phyloP scores from a whole-genome alignment of 805 yeast species.

The Huiozyma naganishii region DNA sequence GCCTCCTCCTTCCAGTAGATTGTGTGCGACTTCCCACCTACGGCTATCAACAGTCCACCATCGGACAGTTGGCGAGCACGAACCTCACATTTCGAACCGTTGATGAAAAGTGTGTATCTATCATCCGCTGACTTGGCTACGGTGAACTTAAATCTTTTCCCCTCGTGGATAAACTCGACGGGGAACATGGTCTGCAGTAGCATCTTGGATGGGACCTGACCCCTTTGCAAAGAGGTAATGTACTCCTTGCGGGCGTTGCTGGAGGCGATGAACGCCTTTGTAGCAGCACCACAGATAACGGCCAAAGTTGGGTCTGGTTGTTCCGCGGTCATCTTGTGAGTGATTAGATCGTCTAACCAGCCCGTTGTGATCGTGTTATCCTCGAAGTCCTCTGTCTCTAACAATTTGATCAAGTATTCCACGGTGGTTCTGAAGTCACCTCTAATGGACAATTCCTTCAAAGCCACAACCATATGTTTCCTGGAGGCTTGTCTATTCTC shows the following conservation, averaged over 20 bases:
- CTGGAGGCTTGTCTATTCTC: conserved; percentile 97
- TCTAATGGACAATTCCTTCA: conserved; percentile 90
- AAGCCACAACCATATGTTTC: conserved; percentile 97
- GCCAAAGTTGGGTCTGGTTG: conserved; percentile 90
- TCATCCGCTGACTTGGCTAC: conserved; percentile 88
- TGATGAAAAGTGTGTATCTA: conserved; percentile 77
- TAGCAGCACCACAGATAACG: conserved; percentile 93
- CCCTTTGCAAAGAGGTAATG: conserved; percentile 73
- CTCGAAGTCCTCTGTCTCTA: conserved; percentile 95
- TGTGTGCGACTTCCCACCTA: conserved; percentile 89
- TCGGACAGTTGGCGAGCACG: conserved; percentile 85
- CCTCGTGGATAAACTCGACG: conserved; percentile 92
- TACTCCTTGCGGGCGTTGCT: conserved; percentile 62
- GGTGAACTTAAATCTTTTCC: conserved; percentile 84
- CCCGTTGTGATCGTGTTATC: conserved; percentile 96
- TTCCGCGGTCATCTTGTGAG: conserved; percentile 90
- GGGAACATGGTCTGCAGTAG: conserved; percentile 80
- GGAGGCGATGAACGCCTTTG: conserved; percentile 81
- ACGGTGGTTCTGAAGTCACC: conserved; percentile 99
- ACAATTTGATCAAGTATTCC: conserved; percentile 86
- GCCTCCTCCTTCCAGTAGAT: conserved; percentile 98
- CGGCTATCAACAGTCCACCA: conserved; percentile 81
- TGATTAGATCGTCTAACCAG: conserved; percentile 94
- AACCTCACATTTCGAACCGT: conserved; percentile 83
- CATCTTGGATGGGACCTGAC: conserved; percentile 84